Evolutionary conservation across 2,329 filamentous ascomycete genomes (phyloP), one percentile per base, ranked within the genome.

Genomic region (Fusarium sp.): DNA sequence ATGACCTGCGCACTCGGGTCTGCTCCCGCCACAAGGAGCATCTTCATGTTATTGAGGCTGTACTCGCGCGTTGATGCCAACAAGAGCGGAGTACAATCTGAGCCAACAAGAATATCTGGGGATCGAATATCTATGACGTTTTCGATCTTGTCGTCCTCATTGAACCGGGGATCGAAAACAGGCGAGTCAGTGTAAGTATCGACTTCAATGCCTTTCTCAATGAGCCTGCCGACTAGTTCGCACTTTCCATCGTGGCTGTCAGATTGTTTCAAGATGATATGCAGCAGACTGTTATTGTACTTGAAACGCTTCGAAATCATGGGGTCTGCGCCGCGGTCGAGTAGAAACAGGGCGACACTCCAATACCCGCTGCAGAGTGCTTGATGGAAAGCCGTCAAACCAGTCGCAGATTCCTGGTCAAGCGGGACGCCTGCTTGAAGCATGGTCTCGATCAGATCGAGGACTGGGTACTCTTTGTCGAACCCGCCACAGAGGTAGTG

Each of bases 71-170:
- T 60, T 16, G 69, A 37, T 42, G 60, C 38, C 18, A 66, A 66
- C 11, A 74, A 25, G 1, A 74, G 58, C 8, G 49, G 60, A n/a
- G 46, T 69, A 7, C 63, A 65, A 33, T 62, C 60, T 15, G 44
- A 67, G n/a, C 38, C 59, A 5, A 21, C 44, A 35, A 54, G n/a
- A 31, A 35, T 15, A 55, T 25, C 9, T 5, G 27, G n/a, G 2
- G 23, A 64, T n/a, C 21, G n/a, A 48, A 64, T 59, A 15, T 41
- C 59, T 38, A 27, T 35, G 19, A 44, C 41, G 16, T 64, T 19
- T 8, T 59, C 52, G 11, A 49, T 51, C 9, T 46, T 12, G 10
- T 49, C 52, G 8, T 38, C 38, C 16, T 58, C 52, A 5, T 49
- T 38, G 9, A 25, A 29, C 10, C 19, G 21, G 12, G 27, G 5